Evolutionary conservation across 257 asterid genomes (phyloP).

Genomic region (Gentiana dahurica): DNA sequence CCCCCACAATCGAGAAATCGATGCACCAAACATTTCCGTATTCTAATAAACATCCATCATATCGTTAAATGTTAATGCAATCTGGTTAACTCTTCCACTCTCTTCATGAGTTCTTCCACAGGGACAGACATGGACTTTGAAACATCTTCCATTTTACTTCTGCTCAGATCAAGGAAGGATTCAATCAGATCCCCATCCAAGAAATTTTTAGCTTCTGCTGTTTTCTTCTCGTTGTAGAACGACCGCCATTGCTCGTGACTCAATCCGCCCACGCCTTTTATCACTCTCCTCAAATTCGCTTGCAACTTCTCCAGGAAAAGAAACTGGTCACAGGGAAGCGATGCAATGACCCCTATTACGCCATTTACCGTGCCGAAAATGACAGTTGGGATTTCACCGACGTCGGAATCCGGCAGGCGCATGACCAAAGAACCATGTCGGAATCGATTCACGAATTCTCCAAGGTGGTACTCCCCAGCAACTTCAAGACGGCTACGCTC

Average conservation of each 20-base stretch:
- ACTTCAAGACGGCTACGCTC: slow-evolving; percentile 98
- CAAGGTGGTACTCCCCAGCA: slow-evolving; percentile 95
- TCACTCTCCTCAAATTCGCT: slow-evolving; percentile 60
- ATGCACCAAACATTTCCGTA: too few species aligned
- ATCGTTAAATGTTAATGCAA: slow-evolving; percentile 33
- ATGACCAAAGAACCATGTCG: slow-evolving; percentile 91
- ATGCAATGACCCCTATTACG: slow-evolving; percentile 83
- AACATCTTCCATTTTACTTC: slow-evolving; percentile 75
- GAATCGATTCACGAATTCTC: slow-evolving; percentile 86
- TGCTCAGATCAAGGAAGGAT: slow-evolving; percentile 74
- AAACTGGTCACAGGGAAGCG: slow-evolving; percentile 80
- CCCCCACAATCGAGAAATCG: too few species aligned
- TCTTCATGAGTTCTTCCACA: slow-evolving; percentile 90
- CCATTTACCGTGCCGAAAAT: slow-evolving; percentile 95
- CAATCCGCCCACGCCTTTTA: slow-evolving; percentile 93
- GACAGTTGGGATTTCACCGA: slow-evolving; percentile 87
- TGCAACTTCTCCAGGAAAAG: slow-evolving; percentile 79
- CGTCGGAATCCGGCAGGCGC: slow-evolving; percentile 91
- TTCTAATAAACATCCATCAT: too few species aligned
- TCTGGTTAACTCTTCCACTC: slow-evolving; percentile 95
- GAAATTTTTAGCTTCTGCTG: slow-evolving; percentile 66
- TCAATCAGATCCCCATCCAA: slow-evolving; percentile 92
- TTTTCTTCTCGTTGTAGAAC: slow-evolving; percentile 82
- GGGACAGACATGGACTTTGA: slow-evolving; percentile 55
- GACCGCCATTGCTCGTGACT: slow-evolving; percentile 98